Conservation (phyloP, 2,329 filamentous ascomycete genomes). For the Allantophomopsis cytisporea region DNA sequence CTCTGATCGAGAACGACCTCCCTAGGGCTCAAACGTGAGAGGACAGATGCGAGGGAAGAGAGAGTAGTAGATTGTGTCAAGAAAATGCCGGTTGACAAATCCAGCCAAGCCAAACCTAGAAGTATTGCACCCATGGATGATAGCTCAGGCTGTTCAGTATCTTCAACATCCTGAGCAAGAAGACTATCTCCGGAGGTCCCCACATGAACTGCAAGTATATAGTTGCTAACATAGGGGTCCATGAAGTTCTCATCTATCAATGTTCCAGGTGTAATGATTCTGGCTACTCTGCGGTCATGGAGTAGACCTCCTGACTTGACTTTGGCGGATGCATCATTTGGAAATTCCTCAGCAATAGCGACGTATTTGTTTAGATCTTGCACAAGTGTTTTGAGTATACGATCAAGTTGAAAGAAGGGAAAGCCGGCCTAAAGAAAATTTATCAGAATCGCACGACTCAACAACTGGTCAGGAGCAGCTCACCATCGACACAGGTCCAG, state of each 20-base stretch:
- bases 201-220: constrained; percentile 68
- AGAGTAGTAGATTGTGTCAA: constrained; percentile 67
- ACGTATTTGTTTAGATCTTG: constrained; percentile 85
- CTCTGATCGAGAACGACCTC: constrained; percentile 70
- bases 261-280: constrained; percentile 87
- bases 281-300: constrained; percentile 73
- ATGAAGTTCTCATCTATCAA: constrained; percentile 97
- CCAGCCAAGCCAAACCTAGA: constrained; percentile 83
- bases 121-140: background rate
- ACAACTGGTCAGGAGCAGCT: background rate
- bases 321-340: constrained; percentile 55
- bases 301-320: constrained; percentile 64
- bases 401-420: constrained; percentile 82
- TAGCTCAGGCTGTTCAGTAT: background rate
- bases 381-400: constrained; percentile 84
- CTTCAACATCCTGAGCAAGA: constrained; percentile 13
- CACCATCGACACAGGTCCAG: constrained; percentile 76
- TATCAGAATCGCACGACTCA: constrained; percentile 1
- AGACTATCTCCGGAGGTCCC: too few relatives aligned
- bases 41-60: constrained; percentile 59
- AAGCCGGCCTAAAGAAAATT: constrained; percentile 58
- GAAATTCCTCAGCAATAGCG: constrained; percentile 87
- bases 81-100: constrained; percentile 90
- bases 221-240: constrained; percentile 88
- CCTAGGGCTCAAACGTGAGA: constrained; percentile 70